Base-by-base conservation (phyloP, 768 basidiomycete genomes). In the Suillus placidus region DNA sequence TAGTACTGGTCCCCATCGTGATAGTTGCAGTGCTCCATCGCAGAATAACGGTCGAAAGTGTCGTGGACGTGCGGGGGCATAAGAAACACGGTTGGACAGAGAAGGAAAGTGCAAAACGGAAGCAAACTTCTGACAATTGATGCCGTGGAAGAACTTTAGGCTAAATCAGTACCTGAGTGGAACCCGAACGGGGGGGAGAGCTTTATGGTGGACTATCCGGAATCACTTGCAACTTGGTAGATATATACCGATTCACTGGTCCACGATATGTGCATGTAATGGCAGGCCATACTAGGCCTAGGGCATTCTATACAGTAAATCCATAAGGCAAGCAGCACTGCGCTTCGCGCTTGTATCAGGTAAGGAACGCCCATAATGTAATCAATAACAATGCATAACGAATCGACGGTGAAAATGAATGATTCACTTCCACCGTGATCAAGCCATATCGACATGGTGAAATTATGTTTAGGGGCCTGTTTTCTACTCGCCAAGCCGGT, bases 11-110 rank as follows among this genome's bases (percentile, higher is more conserved):
- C 76, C 42, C 63, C 63, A 23, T 40, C 45, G 32, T 54, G 52
- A 1, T 75, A 42, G 18, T 8, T 18, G 69, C 38, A 67, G 14
- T 8, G 42, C 32, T 14, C 64, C 20, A 18, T 6, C 8, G 72
- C 34, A 61, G 68, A 68, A 3, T 62, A 69, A 1, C 67, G 69
- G 74, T 72, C 72, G 51, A 66, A 66, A 18, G 67, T 16, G 43
- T 70, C 71, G 73, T 61, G 64, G 67, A 74, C 69, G 66, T 64
- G 66, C n/a, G 69, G 69, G 13, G 74, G 67, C 74, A 75, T 75
- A 67, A 52, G 62, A 40, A 52, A 32, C 20, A 34, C 73, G 58
- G 61, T 45, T 64, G 66, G 62, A 23, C 43, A 26, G 57, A 40
- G 51, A 32, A 72, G 67, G 70, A 64, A 64, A 61, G 55, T 32